Evolutionary conservation across 2,329 filamentous ascomycete species (phyloP).

Genomic region (Daldinia sp.): DNA sequence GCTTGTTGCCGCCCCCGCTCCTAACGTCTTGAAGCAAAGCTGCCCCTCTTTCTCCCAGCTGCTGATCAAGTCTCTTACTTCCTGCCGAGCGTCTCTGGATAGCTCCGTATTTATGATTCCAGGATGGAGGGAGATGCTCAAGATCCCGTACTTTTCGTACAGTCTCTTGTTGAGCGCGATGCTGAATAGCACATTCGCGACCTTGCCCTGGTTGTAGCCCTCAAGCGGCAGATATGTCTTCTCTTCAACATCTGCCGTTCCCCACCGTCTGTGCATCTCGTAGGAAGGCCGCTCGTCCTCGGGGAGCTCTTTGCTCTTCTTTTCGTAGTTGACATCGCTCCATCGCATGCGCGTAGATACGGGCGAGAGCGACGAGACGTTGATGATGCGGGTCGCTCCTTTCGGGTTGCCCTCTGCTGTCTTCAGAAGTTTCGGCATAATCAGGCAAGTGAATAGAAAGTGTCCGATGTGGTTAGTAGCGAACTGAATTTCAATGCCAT

Average conservation of each 20-base stretch:
- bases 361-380: constrained; percentile 54
- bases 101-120: constrained; percentile 54
- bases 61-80: constrained; percentile 32
- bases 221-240: constrained; percentile 50
- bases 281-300: constrained; percentile 50
- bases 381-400: constrained; percentile 55
- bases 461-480: constrained; percentile 61
- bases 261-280: constrained; percentile 43
- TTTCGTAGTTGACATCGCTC: constrained; percentile 54
- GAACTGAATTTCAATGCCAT: constrained; percentile 60
- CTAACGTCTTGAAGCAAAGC: constrained; percentile 35
- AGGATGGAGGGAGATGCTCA: constrained; percentile 51
- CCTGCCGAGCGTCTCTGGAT: constrained; percentile 39
- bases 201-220: constrained; percentile 54
- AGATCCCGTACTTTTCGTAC: constrained; percentile 52
- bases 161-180: constrained; percentile 47
- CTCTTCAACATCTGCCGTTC: constrained; percentile 42
- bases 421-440: constrained; percentile 58
- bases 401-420: constrained; percentile 44
- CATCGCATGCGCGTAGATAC: constrained; percentile 48
- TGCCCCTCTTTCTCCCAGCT: constrained; percentile 9
- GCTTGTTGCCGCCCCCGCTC: constrained; percentile 47
- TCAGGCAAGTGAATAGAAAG: constrained; percentile 60
- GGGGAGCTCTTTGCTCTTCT: constrained; percentile 51
- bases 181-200: constrained; percentile 53